Percentiles rank a stretch among this genome's conserved stretches.
Evolutionary conservation across 306 rosid species (phyloP).

Genomic region (Cucumis cinereus): DNA sequence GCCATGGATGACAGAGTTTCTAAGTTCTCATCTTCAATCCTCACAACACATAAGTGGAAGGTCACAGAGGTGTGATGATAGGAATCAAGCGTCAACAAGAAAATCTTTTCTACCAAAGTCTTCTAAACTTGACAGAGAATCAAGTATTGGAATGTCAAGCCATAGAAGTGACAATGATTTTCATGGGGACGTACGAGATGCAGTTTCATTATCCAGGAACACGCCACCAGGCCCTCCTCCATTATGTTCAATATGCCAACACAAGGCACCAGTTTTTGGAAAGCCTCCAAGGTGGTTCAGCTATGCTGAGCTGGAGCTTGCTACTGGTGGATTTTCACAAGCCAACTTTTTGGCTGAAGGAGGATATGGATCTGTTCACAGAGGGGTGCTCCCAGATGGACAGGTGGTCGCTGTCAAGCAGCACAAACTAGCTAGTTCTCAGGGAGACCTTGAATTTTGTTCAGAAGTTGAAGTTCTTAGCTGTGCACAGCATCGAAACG

Average conservation of each 20-base stretch:
- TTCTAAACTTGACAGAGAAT: conserved; percentile 53
- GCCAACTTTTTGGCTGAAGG: conserved; percentile 99
- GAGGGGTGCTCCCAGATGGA: conserved; percentile 96
- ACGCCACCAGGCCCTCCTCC: conserved; percentile 95
- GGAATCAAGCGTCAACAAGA: conserved; percentile 40
- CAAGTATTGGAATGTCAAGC: conserved; percentile 40
- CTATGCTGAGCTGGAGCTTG: conserved; percentile 86
- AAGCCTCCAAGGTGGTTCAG: conserved; percentile 94
- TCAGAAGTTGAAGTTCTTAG: conserved; percentile 98
- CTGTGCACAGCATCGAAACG: conserved; percentile 98
- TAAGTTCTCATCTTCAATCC: conserved; percentile 37
- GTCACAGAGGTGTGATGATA: conserved; percentile 33
- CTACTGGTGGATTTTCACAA: conserved; percentile 91
- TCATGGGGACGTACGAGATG: conserved; percentile 82
- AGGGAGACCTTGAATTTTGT: conserved; percentile 91
- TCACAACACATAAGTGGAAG: conserved; percentile 36
- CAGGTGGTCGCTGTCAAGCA: conserved; percentile 97
- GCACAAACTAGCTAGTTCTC: conserved; percentile 96
- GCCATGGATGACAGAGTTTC: conserved; percentile 67
- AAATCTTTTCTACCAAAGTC: conserved; percentile 46
- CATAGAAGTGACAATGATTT: conserved; percentile 45
- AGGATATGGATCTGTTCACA: conserved; percentile 90
- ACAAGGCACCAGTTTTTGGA: conserved; percentile 97
- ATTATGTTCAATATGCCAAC: conserved; percentile 91
- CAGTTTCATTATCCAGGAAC: conserved; percentile 66